These are phyloP conservation scores for Teratosphaeria pseudoeucalypti DNA, from an alignment of 2,329 filamentous ascomycete species.

Conservation along the genomic window DNA sequence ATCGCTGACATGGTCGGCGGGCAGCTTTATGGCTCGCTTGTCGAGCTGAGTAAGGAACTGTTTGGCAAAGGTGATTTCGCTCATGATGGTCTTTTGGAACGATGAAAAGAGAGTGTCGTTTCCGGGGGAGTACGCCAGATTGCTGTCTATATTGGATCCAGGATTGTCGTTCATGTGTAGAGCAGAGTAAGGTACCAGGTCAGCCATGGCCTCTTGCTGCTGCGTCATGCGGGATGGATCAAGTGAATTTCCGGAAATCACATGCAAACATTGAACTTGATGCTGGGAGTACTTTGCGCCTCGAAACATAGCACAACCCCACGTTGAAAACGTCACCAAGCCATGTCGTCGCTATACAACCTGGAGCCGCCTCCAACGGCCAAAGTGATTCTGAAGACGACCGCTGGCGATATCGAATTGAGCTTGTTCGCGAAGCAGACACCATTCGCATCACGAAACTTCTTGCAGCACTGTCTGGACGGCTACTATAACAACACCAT, in stretches of 20 bases:
- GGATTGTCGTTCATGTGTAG: neutral
- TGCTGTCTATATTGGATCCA: neutral
- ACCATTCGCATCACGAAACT: slow-evolving; percentile 85
- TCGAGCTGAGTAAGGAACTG: slow-evolving; percentile 73
- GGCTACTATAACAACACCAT: slow-evolving; percentile 91
- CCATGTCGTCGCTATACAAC: slow-evolving; percentile 85
- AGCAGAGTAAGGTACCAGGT: neutral
- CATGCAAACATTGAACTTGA: neutral
- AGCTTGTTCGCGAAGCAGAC: slow-evolving; percentile 94
- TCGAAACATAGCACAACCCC: neutral
- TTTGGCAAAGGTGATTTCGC: slow-evolving; percentile 54
- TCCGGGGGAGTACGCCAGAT: slow-evolving; percentile 6
- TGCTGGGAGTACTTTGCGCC: neutral
- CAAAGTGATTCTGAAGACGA: slow-evolving; percentile 84
- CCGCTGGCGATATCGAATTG: slow-evolving; percentile 75
- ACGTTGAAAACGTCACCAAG: neutral
- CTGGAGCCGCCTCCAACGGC: slow-evolving; percentile 90
- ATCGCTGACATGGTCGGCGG: slow-evolving; percentile 84
- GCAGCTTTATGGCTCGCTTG: slow-evolving; percentile 66
- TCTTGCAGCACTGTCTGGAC: slow-evolving; percentile 87
- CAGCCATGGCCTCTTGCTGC: neutral
- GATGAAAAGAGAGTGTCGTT: slow-evolving; percentile 17
- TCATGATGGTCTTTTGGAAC: slow-evolving; percentile 53
- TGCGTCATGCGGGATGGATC: neutral
- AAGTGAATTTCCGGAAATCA: neutral